Evolutionary conservation across 2,329 filamentous ascomycete genomes (phyloP).

Genomic region (Helminthosporium solani): DNA sequence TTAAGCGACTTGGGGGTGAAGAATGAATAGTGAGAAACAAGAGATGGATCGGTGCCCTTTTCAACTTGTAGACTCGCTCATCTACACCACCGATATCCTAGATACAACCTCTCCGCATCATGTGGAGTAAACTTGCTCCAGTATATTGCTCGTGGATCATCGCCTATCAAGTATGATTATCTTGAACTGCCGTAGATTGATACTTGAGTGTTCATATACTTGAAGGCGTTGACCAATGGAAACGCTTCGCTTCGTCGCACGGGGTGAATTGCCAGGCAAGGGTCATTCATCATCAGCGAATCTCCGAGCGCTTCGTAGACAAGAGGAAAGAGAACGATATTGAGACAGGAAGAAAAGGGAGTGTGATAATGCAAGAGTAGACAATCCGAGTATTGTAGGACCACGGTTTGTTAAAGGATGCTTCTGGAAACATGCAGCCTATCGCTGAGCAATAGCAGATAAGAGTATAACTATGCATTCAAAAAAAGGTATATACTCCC

Average conservation of each 20-base stretch:
- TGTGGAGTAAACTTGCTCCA: conserved; percentile 4
- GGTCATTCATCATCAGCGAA: not conserved
- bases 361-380: too few species aligned
- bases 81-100: conserved; percentile 10
- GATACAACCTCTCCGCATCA: conserved; percentile 9
- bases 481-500: too few species aligned
- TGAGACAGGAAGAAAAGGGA: not conserved
- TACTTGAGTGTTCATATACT: conserved; percentile 20
- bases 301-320: not conserved
- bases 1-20: not conserved
- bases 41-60: conserved; percentile 2
- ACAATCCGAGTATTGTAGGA: too few species aligned
- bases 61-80: not conserved
- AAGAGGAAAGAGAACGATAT: not conserved
- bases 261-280: conserved; percentile 1
- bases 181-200: conserved; percentile 24
- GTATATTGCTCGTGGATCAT: conserved; percentile 7
- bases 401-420: too few species aligned
- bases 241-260: not conserved
- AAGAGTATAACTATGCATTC: too few species aligned
- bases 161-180: conserved; percentile 11
- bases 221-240: conserved; percentile 8
- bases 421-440: too few species aligned
- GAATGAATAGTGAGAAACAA: not conserved
- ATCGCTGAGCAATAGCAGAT: too few species aligned